phyloP scores from a whole-genome alignment of 495 filamentous ascomycete genomes.

The Neurospora sp. region DNA sequence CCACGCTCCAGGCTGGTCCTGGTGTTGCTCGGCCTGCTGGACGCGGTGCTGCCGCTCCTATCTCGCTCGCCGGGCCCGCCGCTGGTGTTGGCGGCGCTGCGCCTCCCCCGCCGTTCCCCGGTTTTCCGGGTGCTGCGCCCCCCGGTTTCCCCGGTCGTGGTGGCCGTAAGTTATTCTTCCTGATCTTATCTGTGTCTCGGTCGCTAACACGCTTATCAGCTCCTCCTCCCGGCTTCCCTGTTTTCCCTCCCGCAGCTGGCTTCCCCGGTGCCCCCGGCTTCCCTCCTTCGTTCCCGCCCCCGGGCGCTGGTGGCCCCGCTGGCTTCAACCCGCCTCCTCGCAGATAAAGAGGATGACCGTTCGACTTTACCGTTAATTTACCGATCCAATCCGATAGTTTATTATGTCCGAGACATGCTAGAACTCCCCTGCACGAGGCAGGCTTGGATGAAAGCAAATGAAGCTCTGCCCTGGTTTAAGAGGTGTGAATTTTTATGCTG shows the following conservation, averaged over 20 bases:
- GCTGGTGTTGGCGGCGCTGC: conserved; percentile 18
- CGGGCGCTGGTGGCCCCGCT: conserved; percentile 37
- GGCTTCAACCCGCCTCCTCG: conserved; percentile 59
- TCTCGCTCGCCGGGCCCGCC: conserved; percentile 78
- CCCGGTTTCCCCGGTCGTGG: conserved; percentile 72
- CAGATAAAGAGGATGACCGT: conserved; percentile 38
- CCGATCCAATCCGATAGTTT: neutral
- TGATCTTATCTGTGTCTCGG: neutral
- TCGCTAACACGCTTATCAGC: conserved; percentile 21
- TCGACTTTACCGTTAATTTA: conserved; percentile 13
- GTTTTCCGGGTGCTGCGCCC: conserved; percentile 53
- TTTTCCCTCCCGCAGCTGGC: conserved; percentile 34
- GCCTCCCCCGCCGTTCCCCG: conserved; percentile 54
- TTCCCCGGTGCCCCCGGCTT: conserved; percentile 45
- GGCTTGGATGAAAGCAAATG: neutral
- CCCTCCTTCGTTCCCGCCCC: conserved; percentile 40
- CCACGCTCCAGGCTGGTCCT: conserved; percentile 69
- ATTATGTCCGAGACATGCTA: neutral
- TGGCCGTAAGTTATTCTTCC: conserved; percentile 47
- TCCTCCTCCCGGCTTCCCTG: conserved; percentile 54
- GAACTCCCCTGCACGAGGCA: conserved; percentile 1
- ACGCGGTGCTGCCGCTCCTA: conserved; percentile 62
- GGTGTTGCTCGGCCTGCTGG: conserved; percentile 90
- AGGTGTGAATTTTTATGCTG: neutral
- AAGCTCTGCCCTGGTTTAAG: conserved; percentile 10